Conservation (phyloP, 257 asterid genomes). For the Ocimum tenuiflorum region DNA sequence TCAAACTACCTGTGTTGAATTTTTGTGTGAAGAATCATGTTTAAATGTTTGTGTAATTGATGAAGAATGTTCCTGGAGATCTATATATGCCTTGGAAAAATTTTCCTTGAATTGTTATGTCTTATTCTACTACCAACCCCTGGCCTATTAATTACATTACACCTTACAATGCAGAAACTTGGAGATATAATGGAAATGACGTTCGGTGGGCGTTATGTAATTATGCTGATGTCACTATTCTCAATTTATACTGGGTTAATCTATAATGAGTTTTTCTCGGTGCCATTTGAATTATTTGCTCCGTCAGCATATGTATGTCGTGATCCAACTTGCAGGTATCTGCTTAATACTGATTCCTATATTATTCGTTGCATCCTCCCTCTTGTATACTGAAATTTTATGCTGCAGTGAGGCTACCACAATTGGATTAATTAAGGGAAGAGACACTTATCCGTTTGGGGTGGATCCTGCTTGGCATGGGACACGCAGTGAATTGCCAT, state of each 20-base stretch:
- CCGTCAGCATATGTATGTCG: constrained; percentile 87
- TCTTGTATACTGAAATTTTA: constrained; percentile 18
- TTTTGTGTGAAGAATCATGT: neutral
- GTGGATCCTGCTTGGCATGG: constrained; percentile 99
- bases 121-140: neutral
- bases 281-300: constrained; percentile 82
- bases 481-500: constrained; percentile 86
- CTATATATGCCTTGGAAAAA: neutral
- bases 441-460: constrained; percentile 89
- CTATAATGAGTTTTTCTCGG: constrained; percentile 91
- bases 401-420: constrained; percentile 70
- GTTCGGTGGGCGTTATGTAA: constrained; percentile 95
- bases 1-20: neutral
- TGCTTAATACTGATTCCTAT: constrained; percentile 14
- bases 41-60: neutral
- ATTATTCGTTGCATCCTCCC: constrained; percentile 17
- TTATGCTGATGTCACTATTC: constrained; percentile 85
- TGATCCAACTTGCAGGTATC: constrained; percentile 85
- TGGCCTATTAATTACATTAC: constrained; percentile 16
- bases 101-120: constrained; percentile 3
- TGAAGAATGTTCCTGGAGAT: constrained; percentile 1
- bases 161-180: constrained; percentile 68
- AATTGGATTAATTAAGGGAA: constrained; percentile 76
- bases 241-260: constrained; percentile 94
- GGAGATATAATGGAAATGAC: constrained; percentile 98